A percentile compares a stretch with the other conserved stretches of the same genome.
These are phyloP conservation scores for Colletotrichum sp. DNA, from an alignment of 2,329 filamentous ascomycete genomes.

Conservation along the genomic window DNA sequence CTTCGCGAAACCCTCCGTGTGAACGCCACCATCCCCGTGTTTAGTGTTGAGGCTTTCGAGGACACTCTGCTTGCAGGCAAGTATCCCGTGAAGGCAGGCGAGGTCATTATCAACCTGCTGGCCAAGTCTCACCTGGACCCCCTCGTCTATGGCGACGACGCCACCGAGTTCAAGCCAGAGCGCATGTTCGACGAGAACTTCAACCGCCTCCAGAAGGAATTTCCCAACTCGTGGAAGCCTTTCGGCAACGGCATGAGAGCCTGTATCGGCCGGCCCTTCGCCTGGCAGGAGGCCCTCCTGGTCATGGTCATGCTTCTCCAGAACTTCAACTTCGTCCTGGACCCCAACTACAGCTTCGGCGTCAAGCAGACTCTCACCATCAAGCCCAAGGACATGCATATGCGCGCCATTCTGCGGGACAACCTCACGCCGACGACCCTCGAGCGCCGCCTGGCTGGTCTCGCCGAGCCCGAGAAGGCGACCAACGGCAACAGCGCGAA, in stretches of 20 bases:
- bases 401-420: conserved; percentile 60
- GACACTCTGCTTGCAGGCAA: conserved; percentile 55
- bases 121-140: conserved; percentile 59
- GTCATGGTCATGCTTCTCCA: conserved; percentile 62
- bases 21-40: conserved; percentile 30
- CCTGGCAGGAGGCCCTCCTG: conserved; percentile 58
- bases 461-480: conserved; percentile 3
- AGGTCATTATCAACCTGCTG: conserved; percentile 49
- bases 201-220: conserved; percentile 35
- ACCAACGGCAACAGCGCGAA: neutral
- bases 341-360: conserved; percentile 59
- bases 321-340: conserved; percentile 68
- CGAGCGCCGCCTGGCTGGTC: conserved; percentile 48
- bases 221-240: conserved; percentile 50
- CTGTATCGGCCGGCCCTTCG: conserved; percentile 59
- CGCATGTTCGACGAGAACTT: conserved; percentile 64
- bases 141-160: conserved; percentile 60
- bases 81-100: conserved; percentile 52
- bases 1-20: conserved; percentile 58
- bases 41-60: conserved; percentile 35
- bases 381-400: conserved; percentile 65
- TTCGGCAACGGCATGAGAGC: conserved; percentile 58
- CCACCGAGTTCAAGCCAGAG: conserved; percentile 63
- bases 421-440: conserved; percentile 43
- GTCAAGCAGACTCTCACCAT: conserved; percentile 62